Evolutionary conservation across 306 rosid species (phyloP), one percentile per base, ranked within the genome.

Genomic region (Trifolium fragiferum): DNA sequence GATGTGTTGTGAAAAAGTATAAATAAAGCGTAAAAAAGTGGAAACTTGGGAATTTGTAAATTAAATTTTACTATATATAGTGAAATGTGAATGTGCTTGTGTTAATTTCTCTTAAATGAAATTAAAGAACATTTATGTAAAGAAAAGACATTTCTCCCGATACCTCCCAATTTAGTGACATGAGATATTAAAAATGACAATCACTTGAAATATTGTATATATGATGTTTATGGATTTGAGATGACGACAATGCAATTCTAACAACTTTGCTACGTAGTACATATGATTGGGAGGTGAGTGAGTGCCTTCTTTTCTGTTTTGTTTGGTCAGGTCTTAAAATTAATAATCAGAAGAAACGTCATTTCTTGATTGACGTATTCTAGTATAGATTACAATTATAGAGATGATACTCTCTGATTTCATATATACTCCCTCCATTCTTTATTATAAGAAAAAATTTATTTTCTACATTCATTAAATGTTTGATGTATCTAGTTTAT

Each of bases 341-440:
- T 71, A 83, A 84, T 77, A 63, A 12, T 67, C 66, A 65, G 75
- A 72, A 80, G 85, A 82, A 86, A 70, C 84, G 82, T 82, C 82
- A 67, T 82, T 74, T 71, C 84, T 74, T 65, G 83, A 55, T 74
- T 66, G 78, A 77, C 75, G 80, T 58, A 66, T 74, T 70, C 79
- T 75, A 73, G 68, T 72, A 64, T 8, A 21, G 19, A 25, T 18
- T 59, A 59, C n/a, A 19, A 59, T 11, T 25, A 64, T 5, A 82
- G 73, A 64, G n/a, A 82, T 76, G 79, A 3, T 27, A 27, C 32
- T 25, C 27, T 25, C 27, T 3, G 27, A 1, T 23, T 3, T 23
- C 0, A 25, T 25, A 25, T 25, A 25, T n/a, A n/a, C n/a, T n/a
- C n/a, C n/a, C n/a, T n/a, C n/a, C n/a, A n/a, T n/a, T n/a, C n/a